Evolutionary conservation across 2,329 filamentous ascomycete species (phyloP).

Genomic region (Cordyceps cicadae): DNA sequence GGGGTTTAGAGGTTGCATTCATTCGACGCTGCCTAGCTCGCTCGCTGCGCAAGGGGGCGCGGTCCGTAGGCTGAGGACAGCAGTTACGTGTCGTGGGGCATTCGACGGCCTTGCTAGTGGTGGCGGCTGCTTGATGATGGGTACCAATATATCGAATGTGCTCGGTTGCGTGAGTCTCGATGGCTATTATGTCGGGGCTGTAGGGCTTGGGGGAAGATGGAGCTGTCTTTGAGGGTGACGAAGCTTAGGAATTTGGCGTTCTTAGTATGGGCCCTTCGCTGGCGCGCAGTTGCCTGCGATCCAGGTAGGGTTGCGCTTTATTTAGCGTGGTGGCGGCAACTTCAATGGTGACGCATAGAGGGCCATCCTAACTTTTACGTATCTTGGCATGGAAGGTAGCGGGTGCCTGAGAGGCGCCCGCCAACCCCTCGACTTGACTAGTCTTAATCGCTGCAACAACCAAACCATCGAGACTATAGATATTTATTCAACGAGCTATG

Average conservation of each 20-base stretch:
- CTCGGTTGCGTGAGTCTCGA: background rate
- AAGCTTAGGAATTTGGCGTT: background rate
- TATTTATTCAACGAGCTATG: background rate
- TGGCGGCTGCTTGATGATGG: background rate
- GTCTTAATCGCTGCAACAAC: background rate
- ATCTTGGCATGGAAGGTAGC: too few species aligned
- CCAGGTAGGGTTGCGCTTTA: background rate
- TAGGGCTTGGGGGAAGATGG: background rate
- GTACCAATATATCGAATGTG: background rate
- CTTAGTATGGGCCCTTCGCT: background rate
- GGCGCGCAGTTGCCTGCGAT: background rate
- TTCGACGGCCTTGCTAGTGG: background rate
- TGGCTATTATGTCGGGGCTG: background rate
- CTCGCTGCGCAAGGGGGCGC: constrained; percentile 1
- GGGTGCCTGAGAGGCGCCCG: background rate
- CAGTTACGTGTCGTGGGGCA: background rate
- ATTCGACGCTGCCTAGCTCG: constrained; percentile 23
- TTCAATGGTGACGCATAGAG: background rate
- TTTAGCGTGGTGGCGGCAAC: background rate
- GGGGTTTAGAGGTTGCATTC: constrained; percentile 97
- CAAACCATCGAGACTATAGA: background rate
- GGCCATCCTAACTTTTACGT: too few species aligned
- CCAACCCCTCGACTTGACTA: background rate
- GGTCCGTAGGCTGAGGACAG: background rate
- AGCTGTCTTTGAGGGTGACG: background rate